A percentile compares a stretch with the other conserved stretches of the same genome.
These are phyloP conservation scores for Cairneyella variabilis DNA, from an alignment of 495 filamentous ascomycete species.

Conservation along the genomic window DNA sequence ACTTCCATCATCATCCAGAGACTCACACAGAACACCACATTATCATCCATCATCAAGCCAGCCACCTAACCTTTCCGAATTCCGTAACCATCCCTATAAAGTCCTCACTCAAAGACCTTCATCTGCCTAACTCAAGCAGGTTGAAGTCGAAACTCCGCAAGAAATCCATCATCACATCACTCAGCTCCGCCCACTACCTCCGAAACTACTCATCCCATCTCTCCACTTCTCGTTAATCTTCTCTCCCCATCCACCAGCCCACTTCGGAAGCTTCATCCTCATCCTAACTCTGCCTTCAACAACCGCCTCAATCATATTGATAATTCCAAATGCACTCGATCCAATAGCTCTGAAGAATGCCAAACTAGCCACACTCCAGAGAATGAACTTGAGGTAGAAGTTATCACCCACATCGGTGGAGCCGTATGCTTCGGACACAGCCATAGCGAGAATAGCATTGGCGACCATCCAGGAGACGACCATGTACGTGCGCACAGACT, in stretches of 20 bases:
- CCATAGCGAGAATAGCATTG: slow-evolving; percentile 92
- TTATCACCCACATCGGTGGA: slow-evolving; percentile 67
- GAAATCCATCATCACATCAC: too few relatives aligned
- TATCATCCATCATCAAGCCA: too few relatives aligned
- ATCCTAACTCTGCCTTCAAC: slow-evolving; percentile 81
- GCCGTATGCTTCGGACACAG: slow-evolving; percentile 82
- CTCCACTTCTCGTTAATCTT: slow-evolving; percentile 30
- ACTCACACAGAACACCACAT: too few relatives aligned
- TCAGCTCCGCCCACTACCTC: too few relatives aligned
- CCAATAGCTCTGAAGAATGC: slow-evolving; percentile 83
- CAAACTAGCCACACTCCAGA: slow-evolving; percentile 86
- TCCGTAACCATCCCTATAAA: too few relatives aligned
- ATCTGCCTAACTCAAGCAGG: too few relatives aligned
- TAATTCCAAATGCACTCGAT: slow-evolving; percentile 71
- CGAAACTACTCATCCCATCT: slow-evolving; percentile 37
- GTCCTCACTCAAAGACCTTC: too few relatives aligned
- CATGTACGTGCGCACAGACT: slow-evolving; percentile 96
- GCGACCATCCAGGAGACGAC: slow-evolving; percentile 93
- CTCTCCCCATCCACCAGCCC: slow-evolving; percentile 40
- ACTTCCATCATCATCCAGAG: too few relatives aligned
- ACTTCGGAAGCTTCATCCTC: slow-evolving; percentile 44
- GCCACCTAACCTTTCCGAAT: too few relatives aligned
- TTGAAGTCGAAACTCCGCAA: too few relatives aligned
- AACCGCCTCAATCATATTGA: slow-evolving; percentile 77
- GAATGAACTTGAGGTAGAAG: slow-evolving; percentile 86